These are phyloP conservation scores for Cyphellophora europaea DNA, from an alignment of 2,329 filamentous ascomycete genomes.

Conservation along the genomic window DNA sequence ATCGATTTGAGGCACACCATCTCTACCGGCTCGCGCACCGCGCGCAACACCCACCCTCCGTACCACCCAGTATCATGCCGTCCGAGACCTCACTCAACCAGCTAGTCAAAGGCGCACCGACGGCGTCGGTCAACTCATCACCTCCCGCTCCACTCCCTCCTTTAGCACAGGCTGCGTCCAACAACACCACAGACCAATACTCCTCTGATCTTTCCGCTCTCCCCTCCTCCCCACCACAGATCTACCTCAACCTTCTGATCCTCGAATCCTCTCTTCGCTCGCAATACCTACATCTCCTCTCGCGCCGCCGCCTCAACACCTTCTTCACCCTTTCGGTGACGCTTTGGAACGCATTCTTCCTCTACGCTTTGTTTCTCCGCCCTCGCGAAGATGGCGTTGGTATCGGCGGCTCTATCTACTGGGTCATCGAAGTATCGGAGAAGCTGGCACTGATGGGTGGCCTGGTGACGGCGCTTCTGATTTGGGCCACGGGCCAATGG, in stretches of 20 bases:
- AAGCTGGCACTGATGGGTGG: conserved; percentile 89
- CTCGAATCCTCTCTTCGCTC: conserved; percentile 88
- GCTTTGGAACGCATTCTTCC: conserved; percentile 74
- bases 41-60: no score
- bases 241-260: conserved; percentile 95
- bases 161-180: conserved; percentile 15
- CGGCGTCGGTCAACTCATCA: conserved; percentile 45
- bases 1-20: no score
- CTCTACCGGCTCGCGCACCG: no score
- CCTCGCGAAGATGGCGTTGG: conserved; percentile 90
- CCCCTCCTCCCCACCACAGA: conserved; percentile 87
- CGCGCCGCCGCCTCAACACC: conserved; percentile 80
- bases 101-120: conserved; percentile 80
- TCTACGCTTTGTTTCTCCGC: conserved; percentile 85
- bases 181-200: conserved; percentile 6
- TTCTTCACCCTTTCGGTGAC: conserved; percentile 78
- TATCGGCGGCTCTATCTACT: conserved; percentile 80
- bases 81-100: conserved; percentile 64
- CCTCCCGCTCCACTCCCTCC: conserved; percentile 31
- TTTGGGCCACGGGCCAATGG: conserved; percentile 96
- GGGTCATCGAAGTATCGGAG: conserved; percentile 83
- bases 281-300: conserved; percentile 84
- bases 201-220: conserved; percentile 57
- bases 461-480: conserved; percentile 72
- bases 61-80: no score